Evolutionary conservation across 306 rosid species (phyloP).

Genomic region (Myrica gale): DNA sequence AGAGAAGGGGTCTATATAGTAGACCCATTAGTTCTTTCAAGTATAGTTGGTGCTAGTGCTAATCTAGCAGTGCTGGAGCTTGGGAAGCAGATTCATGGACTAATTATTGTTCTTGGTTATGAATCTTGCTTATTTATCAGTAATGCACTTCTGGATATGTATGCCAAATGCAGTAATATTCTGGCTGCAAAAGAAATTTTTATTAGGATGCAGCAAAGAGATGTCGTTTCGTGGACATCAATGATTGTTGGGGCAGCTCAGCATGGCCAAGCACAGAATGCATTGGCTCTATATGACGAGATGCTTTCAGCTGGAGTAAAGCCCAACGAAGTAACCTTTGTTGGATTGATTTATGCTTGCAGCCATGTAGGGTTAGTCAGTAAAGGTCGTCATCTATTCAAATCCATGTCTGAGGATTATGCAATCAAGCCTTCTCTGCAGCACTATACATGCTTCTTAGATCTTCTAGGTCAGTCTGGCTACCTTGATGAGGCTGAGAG

Average conservation of each 20-base stretch:
- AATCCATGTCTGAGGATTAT: slow-evolving; percentile 59
- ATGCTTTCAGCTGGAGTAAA: slow-evolving; percentile 61
- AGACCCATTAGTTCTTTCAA: slow-evolving; percentile 81
- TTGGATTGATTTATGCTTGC: slow-evolving; percentile 85
- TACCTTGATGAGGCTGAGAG: slow-evolving; percentile 79
- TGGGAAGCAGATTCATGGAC: slow-evolving; percentile 73
- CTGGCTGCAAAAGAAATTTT: slow-evolving; percentile 61
- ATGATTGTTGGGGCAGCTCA: slow-evolving; percentile 82
- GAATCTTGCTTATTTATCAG: slow-evolving; percentile 76
- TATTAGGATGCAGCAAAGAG: slow-evolving; percentile 48
- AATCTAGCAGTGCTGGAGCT: slow-evolving; percentile 66
- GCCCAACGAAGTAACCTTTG: slow-evolving; percentile 86
- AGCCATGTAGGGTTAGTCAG: slow-evolving; percentile 72
- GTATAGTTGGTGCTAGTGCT: slow-evolving; percentile 77
- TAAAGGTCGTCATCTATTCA: slow-evolving; percentile 63
- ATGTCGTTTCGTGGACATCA: slow-evolving; percentile 90
- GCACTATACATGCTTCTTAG: slow-evolving; percentile 85
- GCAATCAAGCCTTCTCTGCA: slow-evolving; percentile 69
- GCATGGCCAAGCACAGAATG: slow-evolving; percentile 72
- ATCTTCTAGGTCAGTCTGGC: slow-evolving; percentile 84
- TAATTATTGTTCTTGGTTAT: slow-evolving; percentile 61
- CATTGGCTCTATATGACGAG: slow-evolving; percentile 58
- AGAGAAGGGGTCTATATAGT: slow-evolving; percentile 52
- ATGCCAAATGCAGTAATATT: slow-evolving; percentile 84
- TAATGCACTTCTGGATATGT: slow-evolving; percentile 83